Evolutionary conservation across 2,329 filamentous ascomycete genomes (phyloP).

Genomic region (Dothistroma septosporum): DNA sequence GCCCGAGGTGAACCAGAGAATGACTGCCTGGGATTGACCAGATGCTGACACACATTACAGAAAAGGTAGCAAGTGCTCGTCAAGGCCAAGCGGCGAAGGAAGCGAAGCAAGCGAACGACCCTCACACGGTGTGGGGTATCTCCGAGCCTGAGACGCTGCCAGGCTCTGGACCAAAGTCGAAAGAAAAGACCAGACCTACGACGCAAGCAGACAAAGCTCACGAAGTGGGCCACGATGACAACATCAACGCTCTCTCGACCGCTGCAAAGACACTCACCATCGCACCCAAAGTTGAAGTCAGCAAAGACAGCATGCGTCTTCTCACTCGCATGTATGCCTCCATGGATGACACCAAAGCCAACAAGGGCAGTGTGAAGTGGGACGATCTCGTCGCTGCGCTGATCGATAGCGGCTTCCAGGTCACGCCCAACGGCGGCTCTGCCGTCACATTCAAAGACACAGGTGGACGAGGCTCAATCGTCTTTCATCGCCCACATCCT

Average conservation of each 20-base stretch:
- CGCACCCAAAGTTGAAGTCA: neutral
- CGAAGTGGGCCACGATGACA: neutral
- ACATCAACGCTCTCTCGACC: neutral
- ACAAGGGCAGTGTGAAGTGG: constrained; percentile 10
- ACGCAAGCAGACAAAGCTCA: neutral
- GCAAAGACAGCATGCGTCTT: neutral
- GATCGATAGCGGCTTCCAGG: constrained; percentile 18
- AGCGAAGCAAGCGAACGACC: neutral
- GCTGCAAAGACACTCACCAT: neutral
- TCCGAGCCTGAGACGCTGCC: neutral
- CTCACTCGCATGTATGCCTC: constrained; percentile 4
- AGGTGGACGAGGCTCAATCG: constrained; percentile 1
- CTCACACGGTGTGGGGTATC: neutral
- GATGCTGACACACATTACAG: neutral
- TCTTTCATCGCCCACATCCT: constrained; percentile 33
- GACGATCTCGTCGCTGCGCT: constrained; percentile 16
- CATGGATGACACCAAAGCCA: neutral
- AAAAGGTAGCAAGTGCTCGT: neutral
- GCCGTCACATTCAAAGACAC: constrained; percentile 14
- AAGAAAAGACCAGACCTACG: neutral
- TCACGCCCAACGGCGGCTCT: constrained; percentile 16
- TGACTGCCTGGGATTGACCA: neutral
- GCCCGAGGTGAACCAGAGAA: neutral
- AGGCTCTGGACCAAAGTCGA: neutral
- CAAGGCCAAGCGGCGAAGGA: neutral